Base-by-base conservation (phyloP, 176 grass and related monocot genomes). In the Ampelocalamus luodianensis region DNA sequence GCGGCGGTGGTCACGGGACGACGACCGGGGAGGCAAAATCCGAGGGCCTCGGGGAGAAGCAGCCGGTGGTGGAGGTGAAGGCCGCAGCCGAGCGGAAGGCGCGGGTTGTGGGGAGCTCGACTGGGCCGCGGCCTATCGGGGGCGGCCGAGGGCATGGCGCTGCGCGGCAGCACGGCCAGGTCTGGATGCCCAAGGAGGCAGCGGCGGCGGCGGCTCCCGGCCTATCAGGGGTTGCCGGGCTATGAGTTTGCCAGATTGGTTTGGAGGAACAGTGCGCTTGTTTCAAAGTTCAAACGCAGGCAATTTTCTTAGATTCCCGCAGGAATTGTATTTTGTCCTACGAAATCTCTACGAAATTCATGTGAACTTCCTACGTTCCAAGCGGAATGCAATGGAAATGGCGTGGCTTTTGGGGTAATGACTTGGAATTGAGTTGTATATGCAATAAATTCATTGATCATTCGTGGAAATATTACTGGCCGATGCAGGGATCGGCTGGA, bases 171-270 rank as follows among this genome's bases (percentile, higher is more conserved):
- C 54, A 29, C 8, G 67, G 29, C 4, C 3, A 16, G 13, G 16
- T 90, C 58, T 90, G 88, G 88, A 67, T 90, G 39, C 73, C 84
- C 2, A 90, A 90, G 72, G 54, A 11, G 44, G n/a, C 51, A 32
- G 45, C 58, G 27, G 43, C 17, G 16, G 40, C 26, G 3, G 39
- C 26, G 6, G 11, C 39, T 9, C 3, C 26, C 11, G 17, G 68
- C 43, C 27, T 40, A 45, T 77, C 74, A 12, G 59, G 46, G 37
- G 3, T 11, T 44, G 29, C 15, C 5, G n/a, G 45, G 49, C 27
- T 76, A 22, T 87, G 64, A 77, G 65, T 61, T 77, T 62, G 51
- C 50, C 15, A 60, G 29, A 39, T 38, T 81, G 58, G 59, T 48
- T 79, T 22, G 23, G 24, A 29, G 76, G 42, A 65, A 48, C 20